Evolutionary conservation across 352 stramenopile species (phyloP).

Genomic region (Blastocystis sp.): DNA sequence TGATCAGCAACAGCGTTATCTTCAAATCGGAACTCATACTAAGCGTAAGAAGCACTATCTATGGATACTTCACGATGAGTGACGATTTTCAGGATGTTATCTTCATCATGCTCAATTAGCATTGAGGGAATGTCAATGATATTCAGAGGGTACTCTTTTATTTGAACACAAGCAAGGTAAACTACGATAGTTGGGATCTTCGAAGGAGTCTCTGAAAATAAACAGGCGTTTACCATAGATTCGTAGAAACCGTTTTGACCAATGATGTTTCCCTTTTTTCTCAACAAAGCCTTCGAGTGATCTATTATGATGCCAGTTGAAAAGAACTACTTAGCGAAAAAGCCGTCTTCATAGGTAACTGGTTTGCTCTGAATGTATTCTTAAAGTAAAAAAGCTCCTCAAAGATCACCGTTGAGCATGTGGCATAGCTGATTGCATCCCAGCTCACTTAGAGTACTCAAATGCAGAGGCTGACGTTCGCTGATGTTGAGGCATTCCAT

Average conservation of each 20-base stretch:
- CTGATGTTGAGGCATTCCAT: neutral
- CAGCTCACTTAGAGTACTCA: neutral
- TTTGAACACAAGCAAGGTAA: neutral
- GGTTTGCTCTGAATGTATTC: neutral
- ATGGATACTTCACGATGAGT: neutral
- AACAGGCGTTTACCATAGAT: constrained; percentile 33
- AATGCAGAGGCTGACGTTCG: neutral
- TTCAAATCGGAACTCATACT: constrained; percentile 14
- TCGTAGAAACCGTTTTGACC: neutral
- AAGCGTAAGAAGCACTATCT: neutral
- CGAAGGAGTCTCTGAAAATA: neutral
- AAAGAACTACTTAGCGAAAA: neutral
- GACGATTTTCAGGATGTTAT: neutral
- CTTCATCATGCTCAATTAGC: neutral
- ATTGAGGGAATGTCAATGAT: neutral
- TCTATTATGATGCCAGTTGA: neutral
- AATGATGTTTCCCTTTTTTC: constrained; percentile 27
- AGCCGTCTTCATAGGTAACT: neutral
- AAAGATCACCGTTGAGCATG: neutral
- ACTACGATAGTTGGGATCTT: neutral
- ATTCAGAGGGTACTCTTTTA: neutral
- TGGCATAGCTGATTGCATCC: neutral
- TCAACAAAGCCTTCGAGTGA: neutral
- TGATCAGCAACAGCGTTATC: neutral
- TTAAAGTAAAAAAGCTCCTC: neutral